Percentiles rank a stretch among this genome's conserved stretches.
These are phyloP conservation scores for Nakaseomyces bracarensis DNA, from an alignment of 1,139 yeast genomes.

Conservation along the genomic window DNA sequence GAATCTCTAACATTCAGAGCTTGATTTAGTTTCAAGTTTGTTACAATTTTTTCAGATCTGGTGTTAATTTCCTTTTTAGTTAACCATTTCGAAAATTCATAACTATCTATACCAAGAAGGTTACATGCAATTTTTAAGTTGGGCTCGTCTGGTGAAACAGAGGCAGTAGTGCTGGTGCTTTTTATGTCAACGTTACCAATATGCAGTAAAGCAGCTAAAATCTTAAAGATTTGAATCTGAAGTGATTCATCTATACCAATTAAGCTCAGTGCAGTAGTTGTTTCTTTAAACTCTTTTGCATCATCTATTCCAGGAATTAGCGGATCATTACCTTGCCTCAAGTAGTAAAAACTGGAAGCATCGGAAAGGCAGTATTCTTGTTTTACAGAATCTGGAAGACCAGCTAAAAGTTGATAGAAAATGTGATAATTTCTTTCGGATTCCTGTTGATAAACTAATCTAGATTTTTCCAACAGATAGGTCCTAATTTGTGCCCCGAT, in stretches of 20 bases:
- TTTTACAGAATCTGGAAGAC: slow-evolving; percentile 58
- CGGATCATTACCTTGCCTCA: slow-evolving; percentile 86
- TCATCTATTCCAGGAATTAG: slow-evolving; percentile 78
- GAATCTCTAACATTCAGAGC: slow-evolving; percentile 94
- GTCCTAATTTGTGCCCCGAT: slow-evolving; percentile 95
- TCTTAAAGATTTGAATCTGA: slow-evolving; percentile 65
- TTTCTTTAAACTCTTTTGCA: slow-evolving; percentile 63
- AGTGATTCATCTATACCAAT: slow-evolving; percentile 62
- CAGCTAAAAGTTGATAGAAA: slow-evolving; percentile 84
- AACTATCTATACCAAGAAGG: slow-evolving; percentile 72
- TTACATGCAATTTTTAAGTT: slow-evolving; percentile 77
- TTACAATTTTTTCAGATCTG: slow-evolving; percentile 82
- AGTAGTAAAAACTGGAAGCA: slow-evolving; percentile 67
- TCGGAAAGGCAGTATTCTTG: slow-evolving; percentile 49
- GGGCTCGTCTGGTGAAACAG: slow-evolving; percentile 80
- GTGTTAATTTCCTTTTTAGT: slow-evolving; percentile 88
- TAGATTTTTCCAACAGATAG: slow-evolving; percentile 84
- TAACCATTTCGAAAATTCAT: slow-evolving; percentile 80
- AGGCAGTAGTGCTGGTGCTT: slow-evolving; percentile 80
- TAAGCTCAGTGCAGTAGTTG: slow-evolving; percentile 66
- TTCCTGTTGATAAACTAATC: slow-evolving; percentile 90
- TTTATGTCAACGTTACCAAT: slow-evolving; percentile 89
- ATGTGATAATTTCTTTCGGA: slow-evolving; percentile 93
- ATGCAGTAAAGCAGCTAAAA: slow-evolving; percentile 85
- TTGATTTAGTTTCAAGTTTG: slow-evolving; percentile 75